Conservation (phyloP, 2,329 filamentous ascomycete genomes). For the Lachnellula arida region DNA sequence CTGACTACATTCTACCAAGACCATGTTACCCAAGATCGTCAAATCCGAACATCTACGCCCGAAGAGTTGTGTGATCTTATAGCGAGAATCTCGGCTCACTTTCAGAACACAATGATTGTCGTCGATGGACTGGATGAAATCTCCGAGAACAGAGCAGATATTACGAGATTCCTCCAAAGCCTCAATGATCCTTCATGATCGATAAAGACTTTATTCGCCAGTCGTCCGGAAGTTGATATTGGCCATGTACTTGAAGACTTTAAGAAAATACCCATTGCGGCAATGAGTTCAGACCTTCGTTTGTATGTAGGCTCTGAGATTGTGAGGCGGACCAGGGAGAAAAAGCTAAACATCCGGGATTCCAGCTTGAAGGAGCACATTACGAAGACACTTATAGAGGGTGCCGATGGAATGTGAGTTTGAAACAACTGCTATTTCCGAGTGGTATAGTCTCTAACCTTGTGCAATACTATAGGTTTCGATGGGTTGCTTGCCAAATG, state of each 20-base stretch:
- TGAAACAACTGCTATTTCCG: neutral
- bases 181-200: conserved; percentile 5
- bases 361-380: conserved; percentile 15
- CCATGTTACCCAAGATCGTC: neutral
- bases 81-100: conserved; percentile 3
- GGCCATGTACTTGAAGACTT: neutral
- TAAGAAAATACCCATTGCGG: conserved; percentile 6
- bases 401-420: conserved; percentile 24
- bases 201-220: conserved; percentile 14
- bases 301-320: conserved; percentile 11
- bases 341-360: conserved; percentile 5
- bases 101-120: conserved; percentile 19
- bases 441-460: neutral
- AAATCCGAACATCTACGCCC: neutral
- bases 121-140: conserved; percentile 31
- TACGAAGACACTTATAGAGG: conserved; percentile 8
- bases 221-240: conserved; percentile 15
- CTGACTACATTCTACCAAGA: conserved; percentile 9
- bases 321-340: conserved; percentile 3
- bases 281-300: conserved; percentile 11
- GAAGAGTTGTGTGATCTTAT: conserved; percentile 6
- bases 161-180: conserved; percentile 4
- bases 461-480: conserved; percentile 22
- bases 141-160: conserved; percentile 4
- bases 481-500: conserved; percentile 31